Base-by-base conservation (phyloP, 2,329 filamentous ascomycete species). In the Xylaria arbuscula region DNA sequence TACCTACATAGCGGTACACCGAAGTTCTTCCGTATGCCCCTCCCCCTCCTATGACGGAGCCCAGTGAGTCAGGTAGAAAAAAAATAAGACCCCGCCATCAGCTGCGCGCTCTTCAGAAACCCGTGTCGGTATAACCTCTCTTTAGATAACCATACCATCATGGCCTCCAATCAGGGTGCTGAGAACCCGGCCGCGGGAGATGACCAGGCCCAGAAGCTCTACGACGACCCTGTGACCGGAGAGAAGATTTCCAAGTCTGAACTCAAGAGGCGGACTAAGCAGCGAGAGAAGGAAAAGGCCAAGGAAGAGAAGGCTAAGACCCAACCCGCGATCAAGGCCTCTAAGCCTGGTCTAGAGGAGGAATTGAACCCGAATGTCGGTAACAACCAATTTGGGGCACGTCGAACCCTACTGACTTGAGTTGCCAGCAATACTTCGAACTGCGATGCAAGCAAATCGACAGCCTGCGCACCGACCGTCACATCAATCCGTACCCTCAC, bases 181-280 rank as follows among this genome's bases (percentile, higher is more conserved):
- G 51, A 64, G 22, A 51, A 36, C 50, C 48, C 62, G 38, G 67
- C 63, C 2, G 59, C 63, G 40, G 70, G 66, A 22, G 61, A 83
- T 72, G 86, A 87, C 72, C 81, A 83, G 76, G 81, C 90, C 73
- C 87, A 87, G 77, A 93, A 95, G 83, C 87, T 97, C 74, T 88
- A 94, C 81, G 88, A 96, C 59, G 96, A 99, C 81, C 93, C 97
- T 78, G 93, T 94, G 72, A 98, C 96, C 15, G 96, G 96, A 77
- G 96, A 99, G 84, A 90, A 83, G 81, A 80, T 92, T 69, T 94
- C 92, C 84, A 94, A 94, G 89, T 89, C 90, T 17, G 91, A 94
- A 83, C 86, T 98, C 81, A 99, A 99, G 93, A 95, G 93, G 85
- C 90, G 95, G 77, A 89, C 94, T 85, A 99, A 99, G 93, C 87